Conservation (phyloP, 805 yeast species). For the Kazachstania psychrophila region DNA sequence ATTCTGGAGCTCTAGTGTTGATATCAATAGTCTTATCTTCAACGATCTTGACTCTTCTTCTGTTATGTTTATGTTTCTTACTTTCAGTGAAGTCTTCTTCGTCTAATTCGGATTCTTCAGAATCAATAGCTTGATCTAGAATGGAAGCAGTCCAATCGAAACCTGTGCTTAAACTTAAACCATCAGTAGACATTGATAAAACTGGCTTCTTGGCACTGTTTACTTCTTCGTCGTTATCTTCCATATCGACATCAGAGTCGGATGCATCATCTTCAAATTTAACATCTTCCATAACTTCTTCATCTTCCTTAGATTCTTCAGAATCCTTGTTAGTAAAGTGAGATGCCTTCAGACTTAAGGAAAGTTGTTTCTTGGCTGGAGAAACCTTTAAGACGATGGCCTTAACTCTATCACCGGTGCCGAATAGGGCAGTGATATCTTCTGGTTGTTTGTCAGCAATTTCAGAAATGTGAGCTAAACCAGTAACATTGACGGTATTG, state of each 20-base stretch:
- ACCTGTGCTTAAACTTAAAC: constrained; percentile 67
- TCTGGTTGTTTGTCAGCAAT: constrained; percentile 60
- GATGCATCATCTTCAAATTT: constrained; percentile 29
- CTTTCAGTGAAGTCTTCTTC: constrained; percentile 43
- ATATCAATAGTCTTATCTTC: constrained; percentile 83
- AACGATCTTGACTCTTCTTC: constrained; percentile 35
- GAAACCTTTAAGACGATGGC: constrained; percentile 65
- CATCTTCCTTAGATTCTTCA: constrained; percentile 16
- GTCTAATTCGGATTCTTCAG: constrained; percentile 45
- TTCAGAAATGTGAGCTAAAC: constrained; percentile 80
- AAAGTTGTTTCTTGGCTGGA: constrained; percentile 57
- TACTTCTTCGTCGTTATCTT: constrained; percentile 26
- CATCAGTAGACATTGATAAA: constrained; percentile 32
- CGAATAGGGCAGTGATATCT: constrained; percentile 57
- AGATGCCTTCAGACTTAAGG: constrained; percentile 92
- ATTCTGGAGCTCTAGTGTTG: constrained; percentile 80
- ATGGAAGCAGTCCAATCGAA: constrained; percentile 95
- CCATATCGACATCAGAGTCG: constrained; percentile 21
- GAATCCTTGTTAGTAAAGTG: constrained; percentile 46
- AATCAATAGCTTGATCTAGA: constrained; percentile 67
- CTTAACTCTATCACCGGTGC: constrained; percentile 85
- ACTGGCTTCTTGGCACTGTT: constrained; percentile 2
- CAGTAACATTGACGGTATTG: constrained; percentile 65
- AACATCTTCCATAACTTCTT: constrained; percentile 22
- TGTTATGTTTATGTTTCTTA: constrained; percentile 39